These are phyloP conservation scores for Sclerotinia spermophila DNA, from an alignment of 2,329 filamentous ascomycete genomes.

Conservation along the genomic window DNA sequence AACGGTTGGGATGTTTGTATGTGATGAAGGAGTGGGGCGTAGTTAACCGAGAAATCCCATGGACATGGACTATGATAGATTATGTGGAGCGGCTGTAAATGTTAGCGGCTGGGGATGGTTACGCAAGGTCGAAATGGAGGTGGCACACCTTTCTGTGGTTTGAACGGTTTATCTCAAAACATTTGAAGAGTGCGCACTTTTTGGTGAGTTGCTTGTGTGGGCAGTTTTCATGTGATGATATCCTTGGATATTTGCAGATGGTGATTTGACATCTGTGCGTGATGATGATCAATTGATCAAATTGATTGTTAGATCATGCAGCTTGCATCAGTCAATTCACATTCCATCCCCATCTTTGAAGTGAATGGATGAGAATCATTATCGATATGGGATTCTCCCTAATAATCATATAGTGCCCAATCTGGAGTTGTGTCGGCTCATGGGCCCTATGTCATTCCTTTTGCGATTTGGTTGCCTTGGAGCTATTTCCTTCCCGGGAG, in stretches of 20 bases:
- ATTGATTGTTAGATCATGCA: background rate
- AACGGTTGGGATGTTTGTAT: background rate
- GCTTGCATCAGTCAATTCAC: background rate
- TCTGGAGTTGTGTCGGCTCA: background rate
- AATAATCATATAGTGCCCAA: background rate
- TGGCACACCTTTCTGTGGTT: background rate
- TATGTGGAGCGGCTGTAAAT: background rate
- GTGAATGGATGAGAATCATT: background rate
- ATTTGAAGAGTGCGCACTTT: background rate
- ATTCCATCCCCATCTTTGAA: background rate
- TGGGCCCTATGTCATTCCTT: background rate
- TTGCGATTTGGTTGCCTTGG: background rate
- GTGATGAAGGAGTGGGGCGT: conserved; percentile 6
- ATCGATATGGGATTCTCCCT: background rate
- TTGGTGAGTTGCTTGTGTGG: background rate
- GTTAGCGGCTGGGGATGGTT: conserved; percentile 1
- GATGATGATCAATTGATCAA: background rate
- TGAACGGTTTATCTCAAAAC: background rate
- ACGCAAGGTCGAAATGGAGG: background rate
- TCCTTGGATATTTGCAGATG: background rate
- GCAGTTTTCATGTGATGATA: background rate
- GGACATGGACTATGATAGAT: background rate
- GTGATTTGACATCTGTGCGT: background rate
- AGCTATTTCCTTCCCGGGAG: background rate
- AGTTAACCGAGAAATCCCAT: conserved; percentile 6